A percentile compares a stretch with the other conserved stretches of the same genome.
These are phyloP conservation scores for Pseudogymnoascus sp. DNA, from an alignment of 2,329 filamentous ascomycete species.

Conservation along the genomic window DNA sequence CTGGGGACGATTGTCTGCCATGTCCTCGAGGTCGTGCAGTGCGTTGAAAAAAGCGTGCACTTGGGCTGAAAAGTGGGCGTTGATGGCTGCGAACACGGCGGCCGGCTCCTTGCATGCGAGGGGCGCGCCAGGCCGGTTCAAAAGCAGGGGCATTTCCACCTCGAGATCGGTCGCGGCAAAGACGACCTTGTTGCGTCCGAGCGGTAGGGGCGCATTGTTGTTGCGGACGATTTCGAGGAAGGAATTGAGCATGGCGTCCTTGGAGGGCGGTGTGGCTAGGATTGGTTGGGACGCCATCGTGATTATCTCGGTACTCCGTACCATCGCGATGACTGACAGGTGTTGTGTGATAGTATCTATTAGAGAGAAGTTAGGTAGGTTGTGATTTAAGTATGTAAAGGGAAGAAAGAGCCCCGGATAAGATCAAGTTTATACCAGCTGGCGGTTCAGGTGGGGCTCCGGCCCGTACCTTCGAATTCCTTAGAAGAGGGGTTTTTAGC, in stretches of 20 bases:
- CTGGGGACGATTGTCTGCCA: constrained; percentile 11
- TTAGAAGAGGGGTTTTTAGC: too few species aligned
- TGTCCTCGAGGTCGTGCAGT: constrained; percentile 15
- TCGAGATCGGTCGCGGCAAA: neutral
- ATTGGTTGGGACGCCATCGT: constrained; percentile 4
- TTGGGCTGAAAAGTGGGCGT: constrained; percentile 16
- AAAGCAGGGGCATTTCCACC: neutral
- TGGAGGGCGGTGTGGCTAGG: constrained; percentile 1
- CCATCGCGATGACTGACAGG: neutral
- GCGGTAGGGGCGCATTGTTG: neutral
- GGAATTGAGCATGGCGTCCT: constrained; percentile 5
- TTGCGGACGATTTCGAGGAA: neutral
- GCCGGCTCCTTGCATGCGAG: constrained; percentile 15
- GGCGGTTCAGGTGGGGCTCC: too few species aligned
- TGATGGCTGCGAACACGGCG: constrained; percentile 16
- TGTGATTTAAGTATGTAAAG: neutral
- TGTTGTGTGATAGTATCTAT: neutral
- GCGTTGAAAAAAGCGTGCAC: constrained; percentile 16
- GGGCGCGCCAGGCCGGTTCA: neutral
- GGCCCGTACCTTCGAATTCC: too few species aligned
- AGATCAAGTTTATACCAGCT: too few species aligned
- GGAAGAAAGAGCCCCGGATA: neutral
- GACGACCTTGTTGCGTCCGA: neutral
- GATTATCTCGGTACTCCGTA: neutral
- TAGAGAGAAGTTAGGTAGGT: neutral